Conservation (phyloP, 192 early-diverging fungal genomes). For the Podila minutissima region DNA sequence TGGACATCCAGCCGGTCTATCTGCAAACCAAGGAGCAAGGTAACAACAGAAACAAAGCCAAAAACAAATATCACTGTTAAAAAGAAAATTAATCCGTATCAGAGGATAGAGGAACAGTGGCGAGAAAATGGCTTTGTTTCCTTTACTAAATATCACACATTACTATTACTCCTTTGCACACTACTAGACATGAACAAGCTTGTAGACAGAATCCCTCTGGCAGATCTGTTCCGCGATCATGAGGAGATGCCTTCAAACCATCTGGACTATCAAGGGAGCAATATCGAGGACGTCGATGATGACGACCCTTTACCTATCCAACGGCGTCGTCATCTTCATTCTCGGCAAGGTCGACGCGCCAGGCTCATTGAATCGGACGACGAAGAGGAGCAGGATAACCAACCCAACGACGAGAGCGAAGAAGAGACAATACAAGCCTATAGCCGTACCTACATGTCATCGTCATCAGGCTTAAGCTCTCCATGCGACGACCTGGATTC, state of each 20-base stretch:
- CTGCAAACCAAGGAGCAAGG: no score
- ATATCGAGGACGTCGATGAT: constrained; percentile 9
- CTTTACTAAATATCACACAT: no score
- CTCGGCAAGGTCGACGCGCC: not conserved
- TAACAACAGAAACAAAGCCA: no score
- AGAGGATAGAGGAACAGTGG: no score
- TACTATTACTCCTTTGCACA: no score
- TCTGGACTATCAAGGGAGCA: not conserved
- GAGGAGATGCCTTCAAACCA: not conserved
- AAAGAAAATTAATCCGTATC: no score
- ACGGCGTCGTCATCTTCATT: not conserved
- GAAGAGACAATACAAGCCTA: not conserved
- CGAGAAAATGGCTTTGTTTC: no score
- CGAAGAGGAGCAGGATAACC: not conserved
- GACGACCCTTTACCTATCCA: not conserved
- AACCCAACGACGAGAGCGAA: not conserved
- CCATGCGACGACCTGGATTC: not conserved
- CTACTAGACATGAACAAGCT: no score
- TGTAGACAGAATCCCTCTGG: not conserved
- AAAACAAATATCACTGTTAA: no score
- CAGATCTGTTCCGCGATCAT: not conserved
- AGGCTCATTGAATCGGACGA: constrained; percentile 1
- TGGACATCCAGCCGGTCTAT: not conserved
- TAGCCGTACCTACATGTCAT: not conserved
- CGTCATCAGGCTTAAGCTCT: not conserved